Evolutionary conservation across 1,139 yeast species (phyloP), one percentile per base, ranked within the genome.

Genomic region (Debaryomyces fabryi): DNA sequence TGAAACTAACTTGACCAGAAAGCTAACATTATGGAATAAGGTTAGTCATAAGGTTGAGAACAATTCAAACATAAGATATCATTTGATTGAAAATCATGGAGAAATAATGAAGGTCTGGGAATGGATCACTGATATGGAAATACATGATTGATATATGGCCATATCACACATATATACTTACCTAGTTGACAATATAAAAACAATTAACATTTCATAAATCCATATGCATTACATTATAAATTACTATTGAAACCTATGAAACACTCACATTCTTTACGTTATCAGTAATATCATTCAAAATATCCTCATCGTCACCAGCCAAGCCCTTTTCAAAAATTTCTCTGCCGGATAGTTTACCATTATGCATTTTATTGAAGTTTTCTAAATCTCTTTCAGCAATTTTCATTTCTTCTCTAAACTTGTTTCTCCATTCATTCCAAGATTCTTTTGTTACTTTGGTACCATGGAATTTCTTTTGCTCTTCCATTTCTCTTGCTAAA

Each of bases 71-170:
- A 80, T 90, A 25, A 74, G 82, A 39, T 71, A 75, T 40, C 75
- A 82, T 44, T 79, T 85, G 52, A 67, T 82, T 52, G 97, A 91
- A 61, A 74, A 84, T 38, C 88, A 86, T 58, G 97, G 97, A 4
- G 97, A 90, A 57, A 86, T 90, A 52, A 82, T 87, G 82, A 83
- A 85, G 59, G 90, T 89, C 29, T 90, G 96, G 96, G 90, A 89
- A 61, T 91, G 96, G 96, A 76, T 85, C 27, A 82, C 88, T 12
- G 79, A 73, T 37, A 49, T 70, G 21, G 64, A 58, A 10, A 37
- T 49, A 9, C 43, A 49, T 18, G 42, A 39, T 12, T 34, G 23
- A 38, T 35, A 18, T 20, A 10, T 32, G 20, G 12, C 7, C 10
- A 20, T 21, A 8, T 16, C 12, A 20, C 21, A 3, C 21, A 13